Conservation (phyloP, 768 basidiomycete species). For the Scleroderma bovista region DNA sequence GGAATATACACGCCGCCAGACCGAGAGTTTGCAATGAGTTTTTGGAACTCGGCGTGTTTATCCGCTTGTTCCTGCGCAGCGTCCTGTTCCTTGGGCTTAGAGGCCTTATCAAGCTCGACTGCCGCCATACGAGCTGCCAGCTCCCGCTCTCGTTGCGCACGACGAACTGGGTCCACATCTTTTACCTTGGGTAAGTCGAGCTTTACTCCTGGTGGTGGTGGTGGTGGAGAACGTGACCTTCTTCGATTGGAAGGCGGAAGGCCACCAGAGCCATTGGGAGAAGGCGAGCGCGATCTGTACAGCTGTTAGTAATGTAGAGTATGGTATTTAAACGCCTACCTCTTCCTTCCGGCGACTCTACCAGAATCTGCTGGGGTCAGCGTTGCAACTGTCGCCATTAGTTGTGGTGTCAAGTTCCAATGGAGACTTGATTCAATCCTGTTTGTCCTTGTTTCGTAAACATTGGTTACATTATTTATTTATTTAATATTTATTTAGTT, state of each 20-base stretch:
- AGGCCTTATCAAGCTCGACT: conserved; percentile 56
- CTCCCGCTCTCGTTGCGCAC: conserved; percentile 74
- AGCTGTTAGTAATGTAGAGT: neutral
- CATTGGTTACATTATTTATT: too few relatives aligned
- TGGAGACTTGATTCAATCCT: too few relatives aligned
- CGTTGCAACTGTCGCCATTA: conserved; percentile 36
- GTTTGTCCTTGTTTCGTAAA: too few relatives aligned
- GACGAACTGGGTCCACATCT: conserved; percentile 75
- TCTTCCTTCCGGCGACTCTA: conserved; percentile 43
- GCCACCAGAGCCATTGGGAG: conserved; percentile 28
- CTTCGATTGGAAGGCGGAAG: conserved; percentile 39
- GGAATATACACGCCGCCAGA: conserved; percentile 97
- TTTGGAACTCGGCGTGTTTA: conserved; percentile 83
- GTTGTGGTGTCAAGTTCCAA: too few relatives aligned
- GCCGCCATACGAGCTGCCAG: conserved; percentile 67
- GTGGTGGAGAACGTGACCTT: conserved; percentile 37
- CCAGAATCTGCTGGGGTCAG: conserved; percentile 5
- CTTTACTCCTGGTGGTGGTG: conserved; percentile 25
- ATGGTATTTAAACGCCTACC: conserved; percentile 15
- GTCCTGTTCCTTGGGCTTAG: conserved; percentile 46
- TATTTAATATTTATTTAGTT: neutral
- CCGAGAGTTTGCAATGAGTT: conserved; percentile 63
- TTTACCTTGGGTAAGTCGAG: conserved; percentile 45
- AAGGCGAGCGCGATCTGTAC: conserved; percentile 45
- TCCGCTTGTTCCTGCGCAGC: conserved; percentile 48